These are phyloP conservation scores for Teratosphaeria gauchensis DNA, from an alignment of 2,329 filamentous ascomycete genomes.

Conservation along the genomic window DNA sequence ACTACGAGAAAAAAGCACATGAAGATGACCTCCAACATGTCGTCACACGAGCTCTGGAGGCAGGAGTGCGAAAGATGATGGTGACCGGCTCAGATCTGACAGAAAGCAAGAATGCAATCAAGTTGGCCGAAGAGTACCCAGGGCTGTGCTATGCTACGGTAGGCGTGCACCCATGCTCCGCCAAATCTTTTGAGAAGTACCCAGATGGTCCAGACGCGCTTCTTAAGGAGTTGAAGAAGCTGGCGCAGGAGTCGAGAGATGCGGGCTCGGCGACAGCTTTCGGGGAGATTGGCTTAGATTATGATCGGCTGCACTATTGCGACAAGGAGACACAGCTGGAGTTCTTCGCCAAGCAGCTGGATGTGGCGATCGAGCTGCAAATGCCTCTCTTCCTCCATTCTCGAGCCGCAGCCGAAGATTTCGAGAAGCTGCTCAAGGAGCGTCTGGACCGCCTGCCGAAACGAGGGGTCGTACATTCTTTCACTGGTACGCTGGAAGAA, in stretches of 20 bases:
- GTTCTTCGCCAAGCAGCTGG: slow-evolving; percentile 75
- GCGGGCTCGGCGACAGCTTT: slow-evolving; percentile 63
- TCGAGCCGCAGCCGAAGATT: slow-evolving; percentile 76
- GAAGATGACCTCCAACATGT: slow-evolving; percentile 66
- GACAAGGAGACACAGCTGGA: slow-evolving; percentile 69
- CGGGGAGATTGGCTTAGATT: slow-evolving; percentile 93
- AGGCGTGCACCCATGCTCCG: slow-evolving; percentile 87
- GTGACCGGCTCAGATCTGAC: slow-evolving; percentile 81
- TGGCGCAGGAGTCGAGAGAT: slow-evolving; percentile 53
- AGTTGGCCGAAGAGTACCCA: slow-evolving; percentile 63
- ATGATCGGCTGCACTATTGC: slow-evolving; percentile 80
- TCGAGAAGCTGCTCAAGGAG: slow-evolving; percentile 59
- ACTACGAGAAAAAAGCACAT: slow-evolving; percentile 70
- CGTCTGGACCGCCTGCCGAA: slow-evolving; percentile 49
- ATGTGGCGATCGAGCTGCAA: slow-evolving; percentile 65
- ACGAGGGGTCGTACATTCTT: slow-evolving; percentile 79
- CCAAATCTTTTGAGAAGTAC: slow-evolving; percentile 62
- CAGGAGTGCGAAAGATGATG: slow-evolving; percentile 82
- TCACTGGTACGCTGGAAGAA: slow-evolving; percentile 79
- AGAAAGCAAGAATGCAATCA: slow-evolving; percentile 65
- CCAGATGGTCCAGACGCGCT: slow-evolving; percentile 47
- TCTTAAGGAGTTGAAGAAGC: slow-evolving; percentile 49
- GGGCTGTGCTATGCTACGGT: slow-evolving; percentile 80
- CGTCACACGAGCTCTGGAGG: slow-evolving; percentile 63
- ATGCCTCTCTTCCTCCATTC: slow-evolving; percentile 89